A percentile compares a stretch with the other conserved stretches of the same genome.
Conservation (phyloP, 2,329 filamentous ascomycete genomes). For the Annulohypoxylon truncatum region DNA sequence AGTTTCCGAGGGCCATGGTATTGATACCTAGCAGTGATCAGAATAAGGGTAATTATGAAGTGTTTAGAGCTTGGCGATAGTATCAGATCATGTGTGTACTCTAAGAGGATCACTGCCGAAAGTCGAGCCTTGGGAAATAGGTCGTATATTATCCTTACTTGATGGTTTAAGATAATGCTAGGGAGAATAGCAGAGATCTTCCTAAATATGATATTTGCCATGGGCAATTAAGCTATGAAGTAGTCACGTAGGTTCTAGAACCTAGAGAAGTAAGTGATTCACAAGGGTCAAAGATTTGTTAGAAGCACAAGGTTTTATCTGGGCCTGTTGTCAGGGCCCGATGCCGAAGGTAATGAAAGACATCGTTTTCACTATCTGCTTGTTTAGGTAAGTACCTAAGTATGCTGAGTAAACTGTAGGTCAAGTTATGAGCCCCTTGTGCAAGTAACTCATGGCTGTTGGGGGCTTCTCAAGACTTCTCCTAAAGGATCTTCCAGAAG, state of each 20-base stretch:
- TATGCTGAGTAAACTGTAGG: too few relatives aligned
- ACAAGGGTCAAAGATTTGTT: not conserved
- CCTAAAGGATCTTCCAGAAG: too few relatives aligned
- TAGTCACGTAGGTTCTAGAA: not conserved
- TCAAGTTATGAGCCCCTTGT: too few relatives aligned
- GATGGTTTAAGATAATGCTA: not conserved
- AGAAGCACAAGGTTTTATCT: not conserved
- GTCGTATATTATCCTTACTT: not conserved
- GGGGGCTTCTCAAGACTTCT: too few relatives aligned
- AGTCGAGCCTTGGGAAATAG: not conserved
- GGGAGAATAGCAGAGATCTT: not conserved
- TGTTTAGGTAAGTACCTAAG: too few relatives aligned
- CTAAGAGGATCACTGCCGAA: not conserved
- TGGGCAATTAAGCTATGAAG: not conserved
- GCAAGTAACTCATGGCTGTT: too few relatives aligned
- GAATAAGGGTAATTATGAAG: not conserved
- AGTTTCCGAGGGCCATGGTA: not conserved
- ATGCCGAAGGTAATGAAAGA: too few relatives aligned
- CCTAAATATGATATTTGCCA: not conserved
- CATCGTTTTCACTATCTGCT: too few relatives aligned
- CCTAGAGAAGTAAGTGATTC: too few relatives aligned
- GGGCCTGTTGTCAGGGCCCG: too few relatives aligned
- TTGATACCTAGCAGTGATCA: not conserved
- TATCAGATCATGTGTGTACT: not conserved
- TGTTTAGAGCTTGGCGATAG: not conserved